Evolutionary conservation across 148 eudicot species (phyloP).

Genomic region (Selenicereus undatus): DNA sequence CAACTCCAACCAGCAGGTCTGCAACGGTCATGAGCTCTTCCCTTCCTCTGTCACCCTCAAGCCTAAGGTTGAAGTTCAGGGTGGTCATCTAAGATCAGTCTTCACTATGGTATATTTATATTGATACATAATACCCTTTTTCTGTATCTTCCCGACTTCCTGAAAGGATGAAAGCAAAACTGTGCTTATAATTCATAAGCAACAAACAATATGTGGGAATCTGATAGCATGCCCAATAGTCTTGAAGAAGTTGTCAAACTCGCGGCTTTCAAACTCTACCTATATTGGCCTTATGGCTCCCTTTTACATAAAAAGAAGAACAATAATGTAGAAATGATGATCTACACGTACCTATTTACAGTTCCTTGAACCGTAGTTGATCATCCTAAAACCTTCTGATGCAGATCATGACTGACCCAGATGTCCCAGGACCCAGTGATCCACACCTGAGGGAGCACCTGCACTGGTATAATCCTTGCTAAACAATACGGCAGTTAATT

Average conservation of each 20-base stretch:
- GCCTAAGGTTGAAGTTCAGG: slow-evolving; percentile 45
- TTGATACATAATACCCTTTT: background rate
- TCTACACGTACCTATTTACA: background rate
- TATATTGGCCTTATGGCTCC: background rate
- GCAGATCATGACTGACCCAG: slow-evolving; percentile 78
- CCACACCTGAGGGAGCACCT: slow-evolving; percentile 89
- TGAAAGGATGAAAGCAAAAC: background rate
- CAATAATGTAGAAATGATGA: background rate
- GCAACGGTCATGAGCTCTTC: slow-evolving; percentile 49
- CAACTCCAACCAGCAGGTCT: slow-evolving; percentile 38
- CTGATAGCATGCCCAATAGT: background rate
- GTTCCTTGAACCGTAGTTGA: background rate
- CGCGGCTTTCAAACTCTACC: background rate
- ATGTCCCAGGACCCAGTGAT: slow-evolving; percentile 99
- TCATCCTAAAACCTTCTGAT: background rate
- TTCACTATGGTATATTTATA: slow-evolving; percentile 37
- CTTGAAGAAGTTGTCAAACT: background rate
- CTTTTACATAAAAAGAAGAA: background rate
- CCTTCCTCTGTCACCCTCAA: slow-evolving; percentile 41
- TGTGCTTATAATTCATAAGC: background rate
- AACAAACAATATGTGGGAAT: background rate
- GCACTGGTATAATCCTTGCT: slow-evolving; percentile 59
- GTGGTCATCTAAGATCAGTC: slow-evolving; percentile 43
- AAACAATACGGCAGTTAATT: background rate
- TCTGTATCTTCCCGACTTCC: background rate